A percentile compares a stretch with the other conserved stretches of the same genome.
Conservation (phyloP, 192 early-diverging fungal species). For the Entomortierella lignicola region DNA sequence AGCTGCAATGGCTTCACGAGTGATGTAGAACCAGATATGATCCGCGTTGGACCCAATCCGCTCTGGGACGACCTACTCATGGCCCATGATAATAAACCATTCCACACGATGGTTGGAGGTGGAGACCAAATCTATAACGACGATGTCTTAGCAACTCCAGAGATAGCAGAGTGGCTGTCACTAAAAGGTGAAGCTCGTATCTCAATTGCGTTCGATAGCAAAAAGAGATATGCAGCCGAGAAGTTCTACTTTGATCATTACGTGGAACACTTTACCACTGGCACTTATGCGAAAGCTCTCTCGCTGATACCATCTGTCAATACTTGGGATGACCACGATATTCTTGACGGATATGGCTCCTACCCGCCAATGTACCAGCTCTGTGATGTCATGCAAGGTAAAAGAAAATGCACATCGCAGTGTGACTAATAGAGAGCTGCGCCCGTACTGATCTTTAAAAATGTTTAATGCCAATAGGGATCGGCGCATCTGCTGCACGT, state of each 20-base stretch:
- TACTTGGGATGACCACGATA: constrained; percentile 90
- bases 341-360: constrained; percentile 88
- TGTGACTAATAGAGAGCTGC: not conserved
- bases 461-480: constrained; percentile 16
- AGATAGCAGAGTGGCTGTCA: constrained; percentile 41
- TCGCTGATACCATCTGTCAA: constrained; percentile 81
- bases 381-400: constrained; percentile 78
- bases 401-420: not conserved
- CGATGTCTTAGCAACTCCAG: constrained; percentile 39
- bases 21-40: constrained; percentile 58
- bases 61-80: constrained; percentile 76
- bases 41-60: constrained; percentile 49
- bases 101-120: constrained; percentile 78
- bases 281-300: constrained; percentile 70
- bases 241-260: constrained; percentile 81
- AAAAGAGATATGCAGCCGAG: constrained; percentile 65
- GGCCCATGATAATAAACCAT: constrained; percentile 66
- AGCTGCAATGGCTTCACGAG: constrained; percentile 80
- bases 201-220: constrained; percentile 62
- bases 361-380: constrained; percentile 81
- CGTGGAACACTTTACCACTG: constrained; percentile 66
- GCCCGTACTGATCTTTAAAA: not conserved
- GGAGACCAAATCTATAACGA: constrained; percentile 83
- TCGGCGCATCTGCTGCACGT: constrained; percentile 74
- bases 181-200: constrained; percentile 59